Evolutionary conservation across 345 rosid genomes (phyloP), one percentile per base, ranked within the genome.

Genomic region (Dimocarpus longan): DNA sequence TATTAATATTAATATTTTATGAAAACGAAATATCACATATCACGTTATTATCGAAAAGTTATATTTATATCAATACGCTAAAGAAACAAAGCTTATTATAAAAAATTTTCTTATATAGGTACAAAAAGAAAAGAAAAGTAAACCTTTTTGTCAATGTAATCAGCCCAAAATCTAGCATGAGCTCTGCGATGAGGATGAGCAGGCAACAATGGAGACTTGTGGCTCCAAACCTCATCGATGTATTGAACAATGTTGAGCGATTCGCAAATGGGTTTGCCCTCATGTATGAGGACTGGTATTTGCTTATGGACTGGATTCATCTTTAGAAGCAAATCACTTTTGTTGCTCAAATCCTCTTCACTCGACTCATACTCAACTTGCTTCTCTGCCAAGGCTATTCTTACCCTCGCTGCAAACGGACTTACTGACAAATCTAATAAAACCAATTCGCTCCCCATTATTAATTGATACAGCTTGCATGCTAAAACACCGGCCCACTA

Each of bases 161-260:
- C 81, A 10, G 37, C 74, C 81, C 81, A 82, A 28, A 73, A 78
- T 66, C 71, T 60, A 5, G 81, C 81, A 8, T 74, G 71, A 7
- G 82, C 75, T 68, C 76, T 44, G 39, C 48, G 18, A 62, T 78
- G 74, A 18, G 81, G 76, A 57, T 78, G 68, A 8, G 73, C 60
- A 37, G 84, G 82, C 63, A 82, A 46, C 15, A 82, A 52, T 10
- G 81, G 71, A 42, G 72, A 37, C 24, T 50, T 46, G 39, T 64
- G 43, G 8, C 22, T 13, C 84, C 81, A 82, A n/a, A 40, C 70
- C 57, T 82, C 79, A n/a, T 82, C 84, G 10, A 78, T 78, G 28
- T 78, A 82, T 28, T 82, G 63, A 4, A 78, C 71, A 3, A 82
- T 78, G 22, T 28, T 6, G 21, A 70, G 59, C 5, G 76, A 78